Conservation (phyloP, 768 basidiomycete genomes). For the Mycena metata region DNA sequence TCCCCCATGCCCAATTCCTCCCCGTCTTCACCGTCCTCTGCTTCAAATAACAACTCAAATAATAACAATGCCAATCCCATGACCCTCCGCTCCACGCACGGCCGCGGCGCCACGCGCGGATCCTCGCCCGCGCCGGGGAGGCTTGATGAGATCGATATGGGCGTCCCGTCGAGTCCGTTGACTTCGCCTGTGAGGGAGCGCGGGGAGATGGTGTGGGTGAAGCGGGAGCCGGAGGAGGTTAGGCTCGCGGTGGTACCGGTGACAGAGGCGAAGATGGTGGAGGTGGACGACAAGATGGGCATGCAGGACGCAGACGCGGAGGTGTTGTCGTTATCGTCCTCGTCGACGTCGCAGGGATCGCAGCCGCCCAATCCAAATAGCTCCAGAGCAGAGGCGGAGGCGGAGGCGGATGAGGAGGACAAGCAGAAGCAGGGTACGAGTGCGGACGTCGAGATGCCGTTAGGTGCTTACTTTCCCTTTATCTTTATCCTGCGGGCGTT, state of each 20-base stretch:
- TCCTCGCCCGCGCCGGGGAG: constrained; percentile 28
- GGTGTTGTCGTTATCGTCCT: no score
- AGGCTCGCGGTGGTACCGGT: not conserved
- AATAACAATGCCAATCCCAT: constrained; percentile 12
- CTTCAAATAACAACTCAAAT: not conserved
- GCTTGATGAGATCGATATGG: constrained; percentile 40
- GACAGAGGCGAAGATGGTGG: not conserved
- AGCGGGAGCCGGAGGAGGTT: constrained; percentile 11
- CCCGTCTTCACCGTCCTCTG: not conserved
- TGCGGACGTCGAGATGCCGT: constrained; percentile 11
- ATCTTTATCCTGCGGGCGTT: not conserved
- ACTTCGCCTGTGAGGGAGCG: constrained; percentile 17
- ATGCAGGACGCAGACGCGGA: no score
- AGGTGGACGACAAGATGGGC: no score
- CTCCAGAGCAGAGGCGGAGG: not conserved
- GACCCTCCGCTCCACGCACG: constrained; percentile 16
- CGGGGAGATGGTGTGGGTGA: constrained; percentile 1
- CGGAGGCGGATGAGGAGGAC: not conserved
- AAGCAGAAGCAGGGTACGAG: no score
- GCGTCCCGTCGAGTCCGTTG: constrained; percentile 15
- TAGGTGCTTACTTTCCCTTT: not conserved
- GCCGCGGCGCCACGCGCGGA: not conserved
- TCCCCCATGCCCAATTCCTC: not conserved
- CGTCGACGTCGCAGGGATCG: no score
- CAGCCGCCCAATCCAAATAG: no score